Evolutionary conservation across 176 grass and related monocot species (phyloP).

Genomic region (Avena eriantha): DNA sequence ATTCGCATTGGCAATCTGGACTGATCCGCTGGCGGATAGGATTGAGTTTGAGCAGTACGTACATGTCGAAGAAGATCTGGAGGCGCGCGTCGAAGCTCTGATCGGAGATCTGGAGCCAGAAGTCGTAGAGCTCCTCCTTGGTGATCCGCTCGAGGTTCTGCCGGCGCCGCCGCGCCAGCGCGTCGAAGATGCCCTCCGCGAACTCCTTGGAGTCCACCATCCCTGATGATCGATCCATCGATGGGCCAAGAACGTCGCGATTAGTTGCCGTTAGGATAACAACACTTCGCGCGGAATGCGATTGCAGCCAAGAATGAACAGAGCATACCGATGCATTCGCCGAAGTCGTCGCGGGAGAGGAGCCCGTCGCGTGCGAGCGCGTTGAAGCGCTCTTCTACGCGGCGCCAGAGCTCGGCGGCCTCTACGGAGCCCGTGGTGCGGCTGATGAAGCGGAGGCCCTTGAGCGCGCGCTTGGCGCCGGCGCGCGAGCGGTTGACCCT

Average conservation of each 20-base stretch:
- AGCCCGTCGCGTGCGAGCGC: slow-evolving; percentile 68
- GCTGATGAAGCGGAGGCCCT: slow-evolving; percentile 98
- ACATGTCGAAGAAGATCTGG: slow-evolving; percentile 99
- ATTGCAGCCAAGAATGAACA: not conserved
- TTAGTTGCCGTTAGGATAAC: not conserved
- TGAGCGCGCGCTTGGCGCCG: slow-evolving; percentile 76
- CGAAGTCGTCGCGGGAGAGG: slow-evolving; percentile 95
- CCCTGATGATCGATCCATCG: slow-evolving; percentile 41
- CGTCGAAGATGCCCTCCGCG: slow-evolving; percentile 92
- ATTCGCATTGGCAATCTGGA: slow-evolving; percentile 16
- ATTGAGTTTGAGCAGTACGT: not conserved
- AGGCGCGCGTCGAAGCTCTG: slow-evolving; percentile 99
- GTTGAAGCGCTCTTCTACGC: slow-evolving; percentile 82
- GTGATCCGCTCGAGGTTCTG: slow-evolving; percentile 91
- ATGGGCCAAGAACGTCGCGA: not conserved
- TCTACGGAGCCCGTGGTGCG: slow-evolving; percentile 72
- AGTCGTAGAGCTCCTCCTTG: slow-evolving; percentile 96
- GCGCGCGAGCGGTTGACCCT: slow-evolving; percentile 72
- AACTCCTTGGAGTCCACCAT: slow-evolving; percentile 99
- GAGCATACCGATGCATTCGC: slow-evolving; percentile 88
- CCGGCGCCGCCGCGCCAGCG: slow-evolving; percentile 67
- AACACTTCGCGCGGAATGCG: not conserved
- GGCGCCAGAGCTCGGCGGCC: slow-evolving; percentile 74
- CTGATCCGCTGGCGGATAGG: slow-evolving; percentile 23
- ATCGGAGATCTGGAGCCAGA: slow-evolving; percentile 99